phyloP scores from a whole-genome alignment of 257 asterid species.

The Salvia splendens region DNA sequence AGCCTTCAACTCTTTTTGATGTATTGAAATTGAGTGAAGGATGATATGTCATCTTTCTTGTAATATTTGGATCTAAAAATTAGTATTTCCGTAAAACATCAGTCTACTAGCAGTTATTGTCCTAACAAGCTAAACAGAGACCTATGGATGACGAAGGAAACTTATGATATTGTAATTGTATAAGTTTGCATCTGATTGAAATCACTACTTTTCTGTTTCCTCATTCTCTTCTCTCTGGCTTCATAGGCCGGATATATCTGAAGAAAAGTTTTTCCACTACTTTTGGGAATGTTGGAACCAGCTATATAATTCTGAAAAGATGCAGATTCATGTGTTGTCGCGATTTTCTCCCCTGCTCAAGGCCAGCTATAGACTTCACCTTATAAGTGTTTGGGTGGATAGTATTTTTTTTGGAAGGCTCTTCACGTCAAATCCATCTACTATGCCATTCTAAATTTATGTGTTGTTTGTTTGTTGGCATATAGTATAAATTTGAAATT shows the following conservation, averaged over 20 bases:
- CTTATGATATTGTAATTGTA: no score
- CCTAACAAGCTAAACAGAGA: no score
- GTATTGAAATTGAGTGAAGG: background rate
- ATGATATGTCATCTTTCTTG: background rate
- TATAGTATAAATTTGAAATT: conserved; percentile 3
- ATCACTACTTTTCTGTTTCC: background rate
- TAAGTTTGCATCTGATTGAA: no score
- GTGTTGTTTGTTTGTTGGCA: background rate
- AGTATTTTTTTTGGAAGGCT: no score
- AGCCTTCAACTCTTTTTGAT: background rate
- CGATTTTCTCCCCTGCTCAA: background rate
- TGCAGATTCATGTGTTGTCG: background rate
- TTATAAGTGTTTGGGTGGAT: conserved; percentile 17
- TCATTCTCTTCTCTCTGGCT: conserved; percentile 35
- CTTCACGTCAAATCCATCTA: no score
- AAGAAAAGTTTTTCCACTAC: conserved; percentile 73
- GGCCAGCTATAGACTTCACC: conserved; percentile 1
- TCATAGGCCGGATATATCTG: conserved; percentile 75
- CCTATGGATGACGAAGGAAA: no score
- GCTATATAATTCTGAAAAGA: background rate
- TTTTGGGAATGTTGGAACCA: conserved; percentile 87
- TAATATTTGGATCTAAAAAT: conserved; percentile 6
- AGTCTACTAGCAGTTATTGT: no score
- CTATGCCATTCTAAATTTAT: no score
- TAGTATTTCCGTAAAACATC: background rate